Percentiles rank a stretch among this genome's conserved stretches.
phyloP scores from a whole-genome alignment of 2,329 filamentous ascomycete species.

The Colletotrichum ledebouriae region DNA sequence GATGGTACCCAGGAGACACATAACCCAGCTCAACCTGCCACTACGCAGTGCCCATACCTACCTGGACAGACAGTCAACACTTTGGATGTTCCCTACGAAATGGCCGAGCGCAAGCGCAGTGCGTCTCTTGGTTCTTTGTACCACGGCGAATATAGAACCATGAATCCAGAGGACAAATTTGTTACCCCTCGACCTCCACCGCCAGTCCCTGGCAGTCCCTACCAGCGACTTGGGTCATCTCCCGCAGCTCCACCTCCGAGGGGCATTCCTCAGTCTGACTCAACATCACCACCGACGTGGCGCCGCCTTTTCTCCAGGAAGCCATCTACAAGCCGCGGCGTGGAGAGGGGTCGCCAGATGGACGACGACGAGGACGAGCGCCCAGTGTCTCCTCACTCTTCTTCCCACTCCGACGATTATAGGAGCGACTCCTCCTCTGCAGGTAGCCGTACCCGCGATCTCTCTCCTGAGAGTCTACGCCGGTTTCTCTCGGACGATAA shows the following conservation, averaged over 20 bases:
- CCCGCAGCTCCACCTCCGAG: slow-evolving; percentile 47
- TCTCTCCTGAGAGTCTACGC: slow-evolving; percentile 68
- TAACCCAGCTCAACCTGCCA: slow-evolving; percentile 79
- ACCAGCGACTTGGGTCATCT: slow-evolving; percentile 51
- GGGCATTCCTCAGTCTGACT: slow-evolving; percentile 54
- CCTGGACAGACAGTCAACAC: slow-evolving; percentile 91
- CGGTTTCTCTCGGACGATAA: slow-evolving; percentile 65
- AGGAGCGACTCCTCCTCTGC: slow-evolving; percentile 55
- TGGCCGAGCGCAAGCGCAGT: slow-evolving; percentile 70
- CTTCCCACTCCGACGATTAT: slow-evolving; percentile 48
- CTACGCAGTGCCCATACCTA: slow-evolving; percentile 84
- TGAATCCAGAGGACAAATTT: slow-evolving; percentile 84
- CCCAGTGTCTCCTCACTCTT: slow-evolving; percentile 44
- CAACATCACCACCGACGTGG: slow-evolving; percentile 66
- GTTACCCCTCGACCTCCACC: slow-evolving; percentile 70
- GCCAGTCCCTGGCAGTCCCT: slow-evolving; percentile 57
- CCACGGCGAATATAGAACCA: slow-evolving; percentile 75
- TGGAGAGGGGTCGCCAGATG: slow-evolving; percentile 52
- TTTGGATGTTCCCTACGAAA: slow-evolving; percentile 82
- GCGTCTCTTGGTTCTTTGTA: slow-evolving; percentile 74
- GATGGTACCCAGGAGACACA: slow-evolving; percentile 83
- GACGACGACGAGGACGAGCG: slow-evolving; percentile 48
- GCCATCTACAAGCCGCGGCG: slow-evolving; percentile 49
- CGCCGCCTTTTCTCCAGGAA: slow-evolving; percentile 65
- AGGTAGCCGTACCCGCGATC: slow-evolving; percentile 61